phyloP scores from a whole-genome alignment of 768 basidiomycete species.

The Collybia sp. region DNA sequence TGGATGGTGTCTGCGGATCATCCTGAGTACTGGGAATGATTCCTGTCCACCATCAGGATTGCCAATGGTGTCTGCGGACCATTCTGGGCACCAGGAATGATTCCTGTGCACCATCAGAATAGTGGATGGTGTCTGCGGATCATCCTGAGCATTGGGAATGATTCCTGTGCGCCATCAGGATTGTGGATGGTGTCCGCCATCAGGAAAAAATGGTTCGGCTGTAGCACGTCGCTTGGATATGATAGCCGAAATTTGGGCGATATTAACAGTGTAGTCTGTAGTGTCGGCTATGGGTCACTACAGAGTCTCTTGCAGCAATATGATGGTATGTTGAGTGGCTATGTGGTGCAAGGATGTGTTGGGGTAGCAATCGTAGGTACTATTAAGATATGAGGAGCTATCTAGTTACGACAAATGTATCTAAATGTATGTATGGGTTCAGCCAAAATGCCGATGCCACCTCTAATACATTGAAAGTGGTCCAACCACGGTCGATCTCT shows the following conservation, averaged over 20 bases:
- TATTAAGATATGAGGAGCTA: not conserved
- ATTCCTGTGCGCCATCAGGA: no score
- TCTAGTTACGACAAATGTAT: not conserved
- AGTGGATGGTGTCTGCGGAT: no score
- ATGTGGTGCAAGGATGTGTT: not conserved
- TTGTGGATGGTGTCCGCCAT: no score
- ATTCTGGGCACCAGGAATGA: no score
- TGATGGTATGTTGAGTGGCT: not conserved
- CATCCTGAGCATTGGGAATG: no score
- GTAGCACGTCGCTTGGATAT: not conserved
- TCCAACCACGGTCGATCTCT: not conserved
- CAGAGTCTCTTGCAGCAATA: not conserved
- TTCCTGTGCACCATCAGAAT: no score
- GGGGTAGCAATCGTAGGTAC: not conserved
- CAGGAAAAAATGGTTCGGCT: not conserved
- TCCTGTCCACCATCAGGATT: no score
- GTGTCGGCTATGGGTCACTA: not conserved
- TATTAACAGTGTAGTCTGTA: not conserved
- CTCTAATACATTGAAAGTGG: constrained; percentile 1
- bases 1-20: no score
- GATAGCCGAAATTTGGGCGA: not conserved
- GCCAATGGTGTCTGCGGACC: no score
- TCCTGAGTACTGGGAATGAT: no score
- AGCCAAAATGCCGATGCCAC: constrained; percentile 1
- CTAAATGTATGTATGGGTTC: not conserved